These are phyloP conservation scores for Dendrobium huoshanense DNA, from an alignment of 106 monocot genomes.

Conservation along the genomic window DNA sequence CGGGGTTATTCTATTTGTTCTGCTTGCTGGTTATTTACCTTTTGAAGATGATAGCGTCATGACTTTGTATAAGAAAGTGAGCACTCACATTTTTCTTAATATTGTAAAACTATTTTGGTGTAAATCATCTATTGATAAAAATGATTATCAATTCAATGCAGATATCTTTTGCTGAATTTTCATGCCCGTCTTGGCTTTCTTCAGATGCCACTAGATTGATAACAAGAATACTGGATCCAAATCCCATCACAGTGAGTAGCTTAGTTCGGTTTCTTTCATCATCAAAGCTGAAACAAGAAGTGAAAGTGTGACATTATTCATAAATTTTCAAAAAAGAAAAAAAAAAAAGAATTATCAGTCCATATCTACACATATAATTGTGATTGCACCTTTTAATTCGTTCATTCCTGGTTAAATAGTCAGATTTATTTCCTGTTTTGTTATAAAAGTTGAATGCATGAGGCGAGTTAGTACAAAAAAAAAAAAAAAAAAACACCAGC, in stretches of 20 bases:
- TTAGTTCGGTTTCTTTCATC: background rate
- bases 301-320: no score
- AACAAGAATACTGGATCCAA: slow-evolving; percentile 66
- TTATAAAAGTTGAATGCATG: no score
- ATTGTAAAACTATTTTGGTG: background rate
- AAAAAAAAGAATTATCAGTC: no score
- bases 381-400: no score
- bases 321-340: no score
- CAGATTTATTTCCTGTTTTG: no score
- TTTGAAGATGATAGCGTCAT: slow-evolving; percentile 72
- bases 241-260: slow-evolving; percentile 59
- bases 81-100: slow-evolving; percentile 1
- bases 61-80: slow-evolving; percentile 75
- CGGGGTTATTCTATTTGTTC: slow-evolving; percentile 83
- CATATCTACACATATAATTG: no score
- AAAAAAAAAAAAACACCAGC: no score
- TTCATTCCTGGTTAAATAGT: no score
- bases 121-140: slow-evolving; percentile 4
- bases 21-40: slow-evolving; percentile 87
- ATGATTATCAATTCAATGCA: slow-evolving; percentile 24
- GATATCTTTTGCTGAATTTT: slow-evolving; percentile 78
- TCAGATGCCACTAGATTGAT: slow-evolving; percentile 59
- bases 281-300: background rate
- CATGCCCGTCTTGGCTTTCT: slow-evolving; percentile 75
- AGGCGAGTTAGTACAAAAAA: no score